Evolutionary conservation across 2,329 filamentous ascomycete species (phyloP), one percentile per base, ranked within the genome.

Genomic region (Alternaria arbusti): DNA sequence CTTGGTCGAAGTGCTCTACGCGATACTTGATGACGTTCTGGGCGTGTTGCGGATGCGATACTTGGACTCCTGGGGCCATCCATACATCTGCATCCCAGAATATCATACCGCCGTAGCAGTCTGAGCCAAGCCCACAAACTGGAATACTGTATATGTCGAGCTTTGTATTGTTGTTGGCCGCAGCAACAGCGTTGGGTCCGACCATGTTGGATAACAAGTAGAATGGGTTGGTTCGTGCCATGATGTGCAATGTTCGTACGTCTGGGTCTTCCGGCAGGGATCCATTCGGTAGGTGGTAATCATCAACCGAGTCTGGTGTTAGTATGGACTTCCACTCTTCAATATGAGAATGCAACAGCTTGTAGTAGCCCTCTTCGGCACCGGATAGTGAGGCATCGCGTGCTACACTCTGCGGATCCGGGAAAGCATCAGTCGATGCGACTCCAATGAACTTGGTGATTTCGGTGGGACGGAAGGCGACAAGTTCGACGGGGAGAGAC

Each of bases 11-110:
- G 57, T 85, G 83, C 49, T 87, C 84, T 7, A 87, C 81, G 3
- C 90, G 85, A 71, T 90, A 91, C 63, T 90, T 88, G 59, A 87
- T 86, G 63, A 92, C 88, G 25, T 89, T 86, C 71, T 87, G 85
- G 5, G 86, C 86, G 56, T 87, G 85, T 62, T 87, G 82, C 1
- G 90, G 90, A 71, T 89, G 88, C 1, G 88, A 84, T 2, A 89
- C 83, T 13, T 89, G 87, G 10, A 92, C 77, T 9, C 89, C 89
- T 6, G 89, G 90, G 30, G 88, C 86, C 86, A 90, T 90, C 88
- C 88, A 91, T 5, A 89, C 82, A 74, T 90, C 88, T 13, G 86
- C 85, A 77, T 90, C 88, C 88, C 88, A 90, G 73, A 89, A 89
- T n/a, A 89, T 83, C 71, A 85, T 79, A 0, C 90, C 90, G 22